A percentile compares a stretch with the other conserved stretches of the same genome.
Conservation (phyloP, 2,329 filamentous ascomycete genomes). For the Clarireedia homoeocarpa region DNA sequence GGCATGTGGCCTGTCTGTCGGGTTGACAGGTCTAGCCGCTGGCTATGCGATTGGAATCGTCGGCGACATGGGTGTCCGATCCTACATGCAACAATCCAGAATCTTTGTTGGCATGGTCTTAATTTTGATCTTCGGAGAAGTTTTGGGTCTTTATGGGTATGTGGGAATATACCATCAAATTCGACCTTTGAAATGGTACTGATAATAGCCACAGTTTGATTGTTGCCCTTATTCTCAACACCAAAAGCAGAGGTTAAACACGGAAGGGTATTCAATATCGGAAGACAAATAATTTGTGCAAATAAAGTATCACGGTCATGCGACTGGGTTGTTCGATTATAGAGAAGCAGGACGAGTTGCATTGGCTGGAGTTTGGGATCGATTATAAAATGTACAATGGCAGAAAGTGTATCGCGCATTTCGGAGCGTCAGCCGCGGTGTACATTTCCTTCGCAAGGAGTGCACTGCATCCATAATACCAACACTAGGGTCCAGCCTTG, state of each 20-base stretch:
- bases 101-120: conserved; percentile 98
- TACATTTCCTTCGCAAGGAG: conserved; percentile 11
- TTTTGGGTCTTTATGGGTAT: conserved; percentile 92
- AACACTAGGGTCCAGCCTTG: too few relatives aligned
- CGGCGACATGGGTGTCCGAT: conserved; percentile 85
- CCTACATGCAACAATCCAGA: conserved; percentile 92
- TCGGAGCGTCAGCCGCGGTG: conserved; percentile 18
- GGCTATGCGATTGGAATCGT: conserved; percentile 96
- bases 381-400: conserved; percentile 21
- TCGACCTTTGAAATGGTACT: background rate
- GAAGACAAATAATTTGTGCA: background rate
- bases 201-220: conserved; percentile 56
- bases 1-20: conserved; percentile 81
- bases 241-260: conserved; percentile 43
- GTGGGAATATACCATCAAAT: conserved; percentile 27
- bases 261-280: background rate
- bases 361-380: conserved; percentile 27
- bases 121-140: conserved; percentile 97
- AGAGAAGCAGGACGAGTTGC: conserved; percentile 14
- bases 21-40: conserved; percentile 84
- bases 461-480: too few relatives aligned
- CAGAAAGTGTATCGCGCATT: conserved; percentile 10
- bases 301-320: background rate
- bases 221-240: conserved; percentile 88
- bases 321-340: conserved; percentile 22